phyloP scores from a whole-genome alignment of 2,329 filamentous ascomycete genomes.

The Hypoxylon sp. region DNA sequence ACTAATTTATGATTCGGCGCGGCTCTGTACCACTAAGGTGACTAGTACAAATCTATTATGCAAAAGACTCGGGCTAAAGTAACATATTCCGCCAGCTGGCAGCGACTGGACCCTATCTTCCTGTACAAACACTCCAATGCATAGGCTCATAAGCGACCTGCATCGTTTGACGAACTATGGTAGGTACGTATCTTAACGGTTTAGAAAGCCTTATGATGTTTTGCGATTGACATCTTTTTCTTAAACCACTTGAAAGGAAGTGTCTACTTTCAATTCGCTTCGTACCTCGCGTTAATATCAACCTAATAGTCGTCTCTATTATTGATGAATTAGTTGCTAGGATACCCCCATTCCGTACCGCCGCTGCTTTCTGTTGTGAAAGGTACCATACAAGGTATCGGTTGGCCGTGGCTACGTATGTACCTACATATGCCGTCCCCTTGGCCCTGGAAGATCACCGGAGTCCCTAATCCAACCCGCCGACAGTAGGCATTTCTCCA shows the following conservation, averaged over 20 bases:
- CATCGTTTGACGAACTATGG: conserved; percentile 16
- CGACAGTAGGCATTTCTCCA: conserved; percentile 46
- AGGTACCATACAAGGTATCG: background rate
- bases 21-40: conserved; percentile 32
- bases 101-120: conserved; percentile 9
- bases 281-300: background rate
- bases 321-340: conserved; percentile 15
- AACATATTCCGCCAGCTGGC: conserved; percentile 32
- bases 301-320: background rate
- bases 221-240: conserved; percentile 5
- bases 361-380: conserved; percentile 12
- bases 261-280: conserved; percentile 2
- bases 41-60: conserved; percentile 41
- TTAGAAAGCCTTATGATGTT: conserved; percentile 10
- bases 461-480: conserved; percentile 42
- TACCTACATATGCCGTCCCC: conserved; percentile 30
- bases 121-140: conserved; percentile 26
- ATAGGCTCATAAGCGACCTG: conserved; percentile 10
- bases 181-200: conserved; percentile 11
- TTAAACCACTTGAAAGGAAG: conserved; percentile 4
- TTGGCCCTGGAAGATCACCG: conserved; percentile 44
- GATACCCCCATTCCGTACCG: conserved; percentile 22
- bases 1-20: conserved; percentile 40
- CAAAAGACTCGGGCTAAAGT: conserved; percentile 27
- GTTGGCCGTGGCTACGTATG: conserved; percentile 9